Evolutionary conservation across 345 rosid genomes (phyloP), one percentile per base, ranked within the genome.

Genomic region (Xanthoceras sorbifolium): DNA sequence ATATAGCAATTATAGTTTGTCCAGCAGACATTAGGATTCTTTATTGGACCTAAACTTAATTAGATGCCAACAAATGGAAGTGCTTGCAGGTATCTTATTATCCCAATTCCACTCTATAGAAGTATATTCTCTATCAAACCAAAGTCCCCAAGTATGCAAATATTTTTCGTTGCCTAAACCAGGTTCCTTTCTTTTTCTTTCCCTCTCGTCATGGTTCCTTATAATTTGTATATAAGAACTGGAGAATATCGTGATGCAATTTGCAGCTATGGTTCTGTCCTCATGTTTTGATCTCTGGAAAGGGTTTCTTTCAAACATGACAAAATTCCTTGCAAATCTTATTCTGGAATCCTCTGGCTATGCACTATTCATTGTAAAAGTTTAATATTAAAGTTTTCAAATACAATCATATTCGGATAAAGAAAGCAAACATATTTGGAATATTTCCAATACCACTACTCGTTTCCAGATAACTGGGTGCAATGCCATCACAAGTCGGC

Each of bases 321-420:
- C 42, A 12, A 76, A 71, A 29, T 59, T 40, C 6, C 69, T 34
- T 65, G 69, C 11, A 65, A 36, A 65, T 34, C 23, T 20, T 69
- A 34, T 23, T 55, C 52, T 23, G 36, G 25, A 63, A 25, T 52
- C 71, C 64, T 38, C 76, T 22, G 57, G 22, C 55, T 6, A 50
- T 46, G 20, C 14, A 25, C 23, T 15, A 26, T 65, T 38, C 71
- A 17, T 26, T 18, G 9, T 25, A 63, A 20, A 23, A 36, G 52
- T 18, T 22, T 63, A 34, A 71, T 12, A 10, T 29, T 17, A 40
- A 72, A 26, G 1, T 3, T 0, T 5, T 36, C 20, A 32, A 28
- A 44, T 34, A 26, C n/a, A 11, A 28, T 36, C 28, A 40, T 38
- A 38, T 1, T 26, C 20, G 6, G 29, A 26, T 2, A 64, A 7